Base-by-base conservation (phyloP, 2,329 filamentous ascomycete species). In the Cladophialophora carrionii region DNA sequence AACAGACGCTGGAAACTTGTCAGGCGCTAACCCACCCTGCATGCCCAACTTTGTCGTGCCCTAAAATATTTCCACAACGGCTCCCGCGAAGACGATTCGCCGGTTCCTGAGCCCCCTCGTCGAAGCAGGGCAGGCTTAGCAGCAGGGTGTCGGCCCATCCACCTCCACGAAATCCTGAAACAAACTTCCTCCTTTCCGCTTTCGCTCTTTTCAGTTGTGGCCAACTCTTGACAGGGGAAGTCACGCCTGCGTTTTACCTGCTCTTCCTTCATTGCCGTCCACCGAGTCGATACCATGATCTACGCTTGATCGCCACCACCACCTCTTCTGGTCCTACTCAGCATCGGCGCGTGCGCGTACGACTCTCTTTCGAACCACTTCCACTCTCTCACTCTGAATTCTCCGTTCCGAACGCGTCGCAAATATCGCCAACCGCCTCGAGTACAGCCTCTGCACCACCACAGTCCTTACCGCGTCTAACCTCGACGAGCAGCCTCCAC, bases 381-480 rank as follows among this genome's bases (percentile, higher is more conserved):
- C 29, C 14, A 34, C 60, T 34, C 26, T 57, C 22, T 29, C 29
- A 17, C 60, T 51, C 53, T 56, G 17, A 10, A 29, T 34, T 20
- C 26, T 37, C 20, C 54, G 31, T n/a, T 7, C 34, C 32, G 43
- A 12, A 55, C 58, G 58, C 58, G 58, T 61, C 54, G 32, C 41
- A 41, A 24, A 9, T 12, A 34, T 60, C 26, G n/a, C 22, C 29
- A 17, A 54, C 48, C 57, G 57, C 49, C 24, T 31, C 31, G 7
- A 51, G n/a, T 3, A 31, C 46, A 49, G 52, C 60, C 64, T 31
- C 59, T 54, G n/a, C 61, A 56, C 54, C 31, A 54, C 55, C 32
- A 57, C 67, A 61, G 67, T 69, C 67, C 8, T 69, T 69, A 67
- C 67, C 67, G 61, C 64, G 64, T 66, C 54, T 53, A n/a, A 29